Conservation (phyloP, 306 rosid species). For the Inga oerstediana region DNA sequence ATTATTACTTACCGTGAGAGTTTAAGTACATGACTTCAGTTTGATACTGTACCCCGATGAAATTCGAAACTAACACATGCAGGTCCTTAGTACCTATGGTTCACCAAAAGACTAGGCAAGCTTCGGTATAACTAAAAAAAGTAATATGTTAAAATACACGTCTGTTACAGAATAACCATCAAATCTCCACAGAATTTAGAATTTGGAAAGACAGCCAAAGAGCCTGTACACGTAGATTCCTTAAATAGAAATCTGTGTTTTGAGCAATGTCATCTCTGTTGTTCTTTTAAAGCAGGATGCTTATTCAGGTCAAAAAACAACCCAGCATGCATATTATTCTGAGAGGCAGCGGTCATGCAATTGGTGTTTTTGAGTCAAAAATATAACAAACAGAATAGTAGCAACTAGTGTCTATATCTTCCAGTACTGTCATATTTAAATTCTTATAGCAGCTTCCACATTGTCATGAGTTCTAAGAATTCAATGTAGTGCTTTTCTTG, state of each 20-base stretch:
- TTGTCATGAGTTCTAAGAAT: constrained; percentile 15
- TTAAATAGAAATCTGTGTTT: neutral
- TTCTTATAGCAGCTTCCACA: constrained; percentile 22
- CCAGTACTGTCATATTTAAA: constrained; percentile 21
- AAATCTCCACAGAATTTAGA: neutral
- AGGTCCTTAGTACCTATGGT: constrained; percentile 4
- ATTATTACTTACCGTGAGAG: neutral
- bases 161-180: constrained; percentile 7
- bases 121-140: neutral
- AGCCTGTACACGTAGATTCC: constrained; percentile 6
- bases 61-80: constrained; percentile 10
- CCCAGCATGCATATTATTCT: neutral
- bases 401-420: neutral
- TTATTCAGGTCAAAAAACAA: neutral
- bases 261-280: neutral
- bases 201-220: neutral
- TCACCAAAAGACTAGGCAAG: neutral
- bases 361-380: neutral
- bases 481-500: constrained; percentile 24
- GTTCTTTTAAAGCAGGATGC: neutral
- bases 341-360: neutral
- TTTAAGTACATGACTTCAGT: constrained; percentile 4
- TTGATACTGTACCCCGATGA: neutral
- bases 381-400: neutral
- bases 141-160: neutral